Evolutionary conservation across 1,139 yeast genomes (phyloP).

Genomic region (Diutina pseudorugosa): DNA sequence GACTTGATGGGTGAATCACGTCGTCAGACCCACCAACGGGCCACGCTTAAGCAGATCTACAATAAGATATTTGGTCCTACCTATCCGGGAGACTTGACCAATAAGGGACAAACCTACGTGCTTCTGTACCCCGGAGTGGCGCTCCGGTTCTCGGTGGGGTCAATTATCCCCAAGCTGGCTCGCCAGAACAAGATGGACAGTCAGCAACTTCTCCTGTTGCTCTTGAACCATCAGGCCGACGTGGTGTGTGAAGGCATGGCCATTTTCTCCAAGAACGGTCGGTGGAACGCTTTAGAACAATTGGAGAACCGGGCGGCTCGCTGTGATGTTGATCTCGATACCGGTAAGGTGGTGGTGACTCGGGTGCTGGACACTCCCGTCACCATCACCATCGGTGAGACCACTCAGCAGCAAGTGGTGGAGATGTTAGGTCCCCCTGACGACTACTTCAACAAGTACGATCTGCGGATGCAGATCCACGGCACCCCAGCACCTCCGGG

Average conservation of each 20-base stretch:
- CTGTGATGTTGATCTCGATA: not conserved
- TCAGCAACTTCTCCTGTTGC: constrained; percentile 16
- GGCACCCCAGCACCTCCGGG: constrained; percentile 11
- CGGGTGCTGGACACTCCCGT: not conserved
- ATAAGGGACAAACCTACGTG: constrained; percentile 15
- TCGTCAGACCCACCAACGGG: constrained; percentile 5
- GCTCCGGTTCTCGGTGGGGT: constrained; percentile 26
- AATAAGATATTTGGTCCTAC: constrained; percentile 54
- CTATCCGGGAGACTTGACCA: constrained; percentile 34
- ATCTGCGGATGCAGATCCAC: constrained; percentile 31
- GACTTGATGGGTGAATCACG: constrained; percentile 5
- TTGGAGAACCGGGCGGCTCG: not conserved
- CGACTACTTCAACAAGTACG: constrained; percentile 37
- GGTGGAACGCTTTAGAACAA: not conserved
- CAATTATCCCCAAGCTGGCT: constrained; percentile 11
- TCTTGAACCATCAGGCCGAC: constrained; percentile 20
- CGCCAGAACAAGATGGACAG: constrained; percentile 8
- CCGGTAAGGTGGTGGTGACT: not conserved
- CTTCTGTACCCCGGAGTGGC: constrained; percentile 46
- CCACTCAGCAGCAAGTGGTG: constrained; percentile 39
- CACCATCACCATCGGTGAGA: constrained; percentile 19
- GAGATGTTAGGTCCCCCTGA: constrained; percentile 45
- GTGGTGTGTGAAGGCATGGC: constrained; percentile 24
- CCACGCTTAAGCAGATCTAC: constrained; percentile 32
- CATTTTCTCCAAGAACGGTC: constrained; percentile 14